A percentile compares a stretch with the other conserved stretches of the same genome.
Evolutionary conservation across 75 land plant species (phyloP).

Genomic region (Pinus taeda): DNA sequence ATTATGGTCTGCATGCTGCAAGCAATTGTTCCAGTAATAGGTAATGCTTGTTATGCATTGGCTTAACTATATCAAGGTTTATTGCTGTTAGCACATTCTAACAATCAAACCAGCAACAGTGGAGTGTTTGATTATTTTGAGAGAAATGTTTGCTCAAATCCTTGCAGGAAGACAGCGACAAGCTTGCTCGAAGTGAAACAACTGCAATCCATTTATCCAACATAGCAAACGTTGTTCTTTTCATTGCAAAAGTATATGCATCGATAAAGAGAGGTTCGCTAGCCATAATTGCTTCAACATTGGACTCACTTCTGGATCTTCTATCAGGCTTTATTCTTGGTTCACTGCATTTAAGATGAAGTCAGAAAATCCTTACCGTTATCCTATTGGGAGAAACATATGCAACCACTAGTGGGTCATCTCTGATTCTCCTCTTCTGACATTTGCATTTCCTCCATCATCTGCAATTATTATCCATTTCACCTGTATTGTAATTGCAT

Average conservation of each 20-base stretch:
- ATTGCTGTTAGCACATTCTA: background rate
- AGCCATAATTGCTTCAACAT: conserved; percentile 90
- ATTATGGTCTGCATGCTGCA: no score
- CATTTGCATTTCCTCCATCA: background rate
- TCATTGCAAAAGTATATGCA: conserved; percentile 84
- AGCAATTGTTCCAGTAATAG: no score
- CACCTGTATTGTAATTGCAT: background rate
- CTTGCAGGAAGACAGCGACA: conserved; percentile 80
- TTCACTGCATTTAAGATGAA: conserved; percentile 82
- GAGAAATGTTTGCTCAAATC: no score
- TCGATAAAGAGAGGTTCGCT: conserved; percentile 75
- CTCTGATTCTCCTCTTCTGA: background rate
- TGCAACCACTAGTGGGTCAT: conserved; percentile 82
- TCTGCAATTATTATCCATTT: background rate
- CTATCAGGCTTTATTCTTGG: conserved; percentile 91
- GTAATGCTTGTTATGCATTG: no score
- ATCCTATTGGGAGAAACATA: conserved; percentile 87
- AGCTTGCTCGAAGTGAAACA: no score
- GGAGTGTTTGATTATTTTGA: background rate
- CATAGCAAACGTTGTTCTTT: conserved; percentile 33
- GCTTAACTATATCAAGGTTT: no score
- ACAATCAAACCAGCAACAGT: background rate
- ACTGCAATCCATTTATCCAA: no score
- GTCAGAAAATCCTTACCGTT: conserved; percentile 70
- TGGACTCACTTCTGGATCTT: conserved; percentile 94